A percentile compares a stretch with the other conserved stretches of the same genome.
Evolutionary conservation across 148 eudicot genomes (phyloP).

Genomic region (Simmondsia chinensis): DNA sequence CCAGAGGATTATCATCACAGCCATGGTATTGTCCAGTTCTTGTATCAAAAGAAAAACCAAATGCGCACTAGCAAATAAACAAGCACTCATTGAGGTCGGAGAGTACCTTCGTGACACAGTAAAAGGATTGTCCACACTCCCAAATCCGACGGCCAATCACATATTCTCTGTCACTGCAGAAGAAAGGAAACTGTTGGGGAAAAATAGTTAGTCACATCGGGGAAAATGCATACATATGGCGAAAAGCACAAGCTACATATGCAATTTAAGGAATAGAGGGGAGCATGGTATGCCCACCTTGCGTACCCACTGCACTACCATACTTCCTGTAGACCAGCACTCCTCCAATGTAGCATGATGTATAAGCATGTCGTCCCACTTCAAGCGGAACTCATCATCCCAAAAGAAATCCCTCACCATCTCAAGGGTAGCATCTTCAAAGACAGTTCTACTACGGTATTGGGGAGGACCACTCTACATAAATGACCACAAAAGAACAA

Average conservation of each 20-base stretch:
- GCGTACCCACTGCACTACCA: conserved; percentile 86
- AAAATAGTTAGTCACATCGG: conserved; percentile 2
- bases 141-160: conserved; percentile 84
- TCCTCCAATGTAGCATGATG: conserved; percentile 52
- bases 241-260: no score
- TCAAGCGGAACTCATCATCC: conserved; percentile 85
- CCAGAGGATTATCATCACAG: no score
- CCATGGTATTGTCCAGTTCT: no score
- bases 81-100: no score
- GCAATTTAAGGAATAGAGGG: no score
- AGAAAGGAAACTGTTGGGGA: conserved; percentile 74
- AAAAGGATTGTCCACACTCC: conserved; percentile 70
- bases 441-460: conserved; percentile 80
- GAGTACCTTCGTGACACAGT: conserved; percentile 96
- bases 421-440: conserved; percentile 92
- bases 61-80: no score
- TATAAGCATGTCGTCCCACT: conserved; percentile 90
- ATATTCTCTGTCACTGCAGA: conserved; percentile 97
- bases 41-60: no score
- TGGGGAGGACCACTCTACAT: conserved; percentile 97
- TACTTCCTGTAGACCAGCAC: conserved; percentile 69
- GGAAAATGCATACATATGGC: no score
- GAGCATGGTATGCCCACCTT: no score
- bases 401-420: conserved; percentile 94
- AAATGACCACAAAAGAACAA: no score